Percentiles rank a stretch among this genome's conserved stretches.
Conservation (phyloP, 2,329 filamentous ascomycete genomes). For the Pseudogymnoascus sp. region DNA sequence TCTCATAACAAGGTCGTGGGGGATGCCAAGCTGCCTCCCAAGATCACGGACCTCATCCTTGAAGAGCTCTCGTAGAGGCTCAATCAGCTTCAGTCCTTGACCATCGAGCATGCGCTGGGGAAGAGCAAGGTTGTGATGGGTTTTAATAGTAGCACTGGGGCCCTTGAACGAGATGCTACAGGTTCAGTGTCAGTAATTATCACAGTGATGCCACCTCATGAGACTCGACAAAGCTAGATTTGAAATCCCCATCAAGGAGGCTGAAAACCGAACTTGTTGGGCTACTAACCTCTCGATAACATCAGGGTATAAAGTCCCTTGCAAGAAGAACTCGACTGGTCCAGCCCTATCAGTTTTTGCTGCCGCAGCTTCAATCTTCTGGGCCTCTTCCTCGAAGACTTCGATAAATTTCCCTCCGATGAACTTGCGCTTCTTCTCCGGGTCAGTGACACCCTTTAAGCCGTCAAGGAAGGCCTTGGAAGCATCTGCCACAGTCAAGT, state of each 20-base stretch:
- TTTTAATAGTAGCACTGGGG: constrained; percentile 65
- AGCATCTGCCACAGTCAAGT: constrained; percentile 80
- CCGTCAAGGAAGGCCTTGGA: constrained; percentile 68
- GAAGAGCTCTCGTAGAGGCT: constrained; percentile 73
- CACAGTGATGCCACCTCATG: constrained; percentile 45
- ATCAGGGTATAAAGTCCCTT: constrained; percentile 67
- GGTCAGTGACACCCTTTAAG: constrained; percentile 69
- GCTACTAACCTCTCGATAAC: constrained; percentile 37
- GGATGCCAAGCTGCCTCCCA: constrained; percentile 63
- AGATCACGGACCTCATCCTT: constrained; percentile 74
- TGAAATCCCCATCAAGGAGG: constrained; percentile 44
- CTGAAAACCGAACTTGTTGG: constrained; percentile 10
- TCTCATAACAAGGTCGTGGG: constrained; percentile 68
- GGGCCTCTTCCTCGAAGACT: constrained; percentile 74
- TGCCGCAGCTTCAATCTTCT: constrained; percentile 64
- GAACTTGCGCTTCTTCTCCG: constrained; percentile 85
- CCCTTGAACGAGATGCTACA: constrained; percentile 61
- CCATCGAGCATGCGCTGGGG: constrained; percentile 48
- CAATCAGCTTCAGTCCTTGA: constrained; percentile 58
- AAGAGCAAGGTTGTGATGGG: constrained; percentile 63
- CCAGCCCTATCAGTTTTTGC: constrained; percentile 61
- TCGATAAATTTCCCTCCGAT: constrained; percentile 77
- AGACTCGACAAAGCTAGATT: background rate
- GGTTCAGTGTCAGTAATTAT: constrained; percentile 22
- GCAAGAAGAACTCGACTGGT: constrained; percentile 77